Conservation (phyloP, 1,284 basidiomycete genomes). For the Trametes versicolor region DNA sequence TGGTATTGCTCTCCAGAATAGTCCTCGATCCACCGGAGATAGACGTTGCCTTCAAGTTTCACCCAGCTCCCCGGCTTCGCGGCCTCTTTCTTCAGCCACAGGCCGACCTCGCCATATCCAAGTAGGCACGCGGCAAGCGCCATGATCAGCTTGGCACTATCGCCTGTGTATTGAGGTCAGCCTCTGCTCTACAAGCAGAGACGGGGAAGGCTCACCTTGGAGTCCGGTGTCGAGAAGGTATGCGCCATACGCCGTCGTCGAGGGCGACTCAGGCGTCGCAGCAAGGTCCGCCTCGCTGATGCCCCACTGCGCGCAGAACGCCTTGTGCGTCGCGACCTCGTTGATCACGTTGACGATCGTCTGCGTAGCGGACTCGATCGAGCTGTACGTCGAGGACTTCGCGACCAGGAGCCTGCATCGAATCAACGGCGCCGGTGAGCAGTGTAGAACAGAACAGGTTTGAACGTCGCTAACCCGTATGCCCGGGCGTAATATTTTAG, state of each 20-base stretch:
- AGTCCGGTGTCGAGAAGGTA: conserved; percentile 85
- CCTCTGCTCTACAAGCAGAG: neutral
- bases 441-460: neutral
- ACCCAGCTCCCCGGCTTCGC: conserved; percentile 61
- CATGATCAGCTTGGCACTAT: conserved; percentile 79
- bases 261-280: conserved; percentile 68
- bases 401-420: conserved; percentile 74
- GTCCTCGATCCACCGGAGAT: conserved; percentile 85
- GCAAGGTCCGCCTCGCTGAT: conserved; percentile 70
- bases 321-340: conserved; percentile 80
- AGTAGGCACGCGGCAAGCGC: conserved; percentile 89
- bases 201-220: conserved; percentile 55
- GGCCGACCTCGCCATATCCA: conserved; percentile 95
- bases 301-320: conserved; percentile 78
- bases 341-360: conserved; percentile 73
- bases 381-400: conserved; percentile 74
- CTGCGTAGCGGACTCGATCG: conserved; percentile 72
- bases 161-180: conserved; percentile 55
- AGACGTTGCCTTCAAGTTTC: conserved; percentile 73
- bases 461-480: conserved; percentile 60
- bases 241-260: conserved; percentile 88
- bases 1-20: conserved; percentile 82
- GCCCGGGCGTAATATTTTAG: conserved; percentile 83
- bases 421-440: too few species aligned
- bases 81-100: conserved; percentile 76